Evolutionary conservation across 345 rosid species (phyloP).

Genomic region (Acer negundo): DNA sequence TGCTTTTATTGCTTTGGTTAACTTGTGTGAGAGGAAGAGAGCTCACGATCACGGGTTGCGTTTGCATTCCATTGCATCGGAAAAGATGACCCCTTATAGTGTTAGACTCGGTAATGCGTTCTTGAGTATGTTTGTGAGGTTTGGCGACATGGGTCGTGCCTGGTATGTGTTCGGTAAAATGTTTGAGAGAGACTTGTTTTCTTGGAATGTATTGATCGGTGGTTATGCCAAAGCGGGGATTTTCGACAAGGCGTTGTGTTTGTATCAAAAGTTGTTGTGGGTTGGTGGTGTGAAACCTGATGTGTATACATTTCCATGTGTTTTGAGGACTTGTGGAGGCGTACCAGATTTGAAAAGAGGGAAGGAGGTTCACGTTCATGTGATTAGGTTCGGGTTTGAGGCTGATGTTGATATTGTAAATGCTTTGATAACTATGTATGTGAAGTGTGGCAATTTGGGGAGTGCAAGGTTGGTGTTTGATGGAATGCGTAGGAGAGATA

Average conservation of each 20-base stretch:
- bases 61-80: conserved; percentile 43
- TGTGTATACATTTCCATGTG: conserved; percentile 87
- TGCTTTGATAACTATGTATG: conserved; percentile 87
- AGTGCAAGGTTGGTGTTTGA: conserved; percentile 66
- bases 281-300: conserved; percentile 74
- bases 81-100: conserved; percentile 41
- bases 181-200: conserved; percentile 70
- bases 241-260: conserved; percentile 78
- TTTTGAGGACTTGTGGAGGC: conserved; percentile 89
- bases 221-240: conserved; percentile 83
- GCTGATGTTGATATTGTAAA: conserved; percentile 76
- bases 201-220: conserved; percentile 89
- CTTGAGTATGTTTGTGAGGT: conserved; percentile 82
- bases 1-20: conserved; percentile 52
- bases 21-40: conserved; percentile 72
- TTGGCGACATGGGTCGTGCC: conserved; percentile 69
- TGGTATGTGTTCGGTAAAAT: conserved; percentile 88
- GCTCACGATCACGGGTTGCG: conserved; percentile 55
- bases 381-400: conserved; percentile 68
- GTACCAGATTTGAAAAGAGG: conserved; percentile 65
- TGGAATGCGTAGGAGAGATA: conserved; percentile 70
- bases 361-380: conserved; percentile 85
- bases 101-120: conserved; percentile 74
- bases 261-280: conserved; percentile 93
- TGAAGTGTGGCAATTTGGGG: conserved; percentile 61